A percentile compares a stretch with the other conserved stretches of the same genome.
These are phyloP conservation scores for Hemileccinum rubropunctum DNA, from an alignment of 768 basidiomycete genomes.

Conservation along the genomic window DNA sequence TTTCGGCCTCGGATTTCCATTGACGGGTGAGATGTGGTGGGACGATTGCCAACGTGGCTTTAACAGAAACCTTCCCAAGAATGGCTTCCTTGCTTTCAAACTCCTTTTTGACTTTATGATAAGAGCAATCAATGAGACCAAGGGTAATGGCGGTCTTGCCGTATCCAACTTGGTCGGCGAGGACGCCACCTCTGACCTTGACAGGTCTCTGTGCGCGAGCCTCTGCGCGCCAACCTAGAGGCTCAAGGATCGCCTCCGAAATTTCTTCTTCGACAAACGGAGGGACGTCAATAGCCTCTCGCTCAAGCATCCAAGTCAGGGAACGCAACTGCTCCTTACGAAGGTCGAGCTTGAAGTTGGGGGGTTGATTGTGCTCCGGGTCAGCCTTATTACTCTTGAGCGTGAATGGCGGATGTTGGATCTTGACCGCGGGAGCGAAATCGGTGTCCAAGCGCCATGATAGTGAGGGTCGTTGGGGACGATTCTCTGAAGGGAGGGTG, in stretches of 20 bases:
- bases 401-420: constrained; percentile 59
- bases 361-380: constrained; percentile 69
- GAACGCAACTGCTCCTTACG: constrained; percentile 88
- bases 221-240: constrained; percentile 93
- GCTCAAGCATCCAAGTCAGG: constrained; percentile 86
- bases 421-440: constrained; percentile 62
- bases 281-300: constrained; percentile 59
- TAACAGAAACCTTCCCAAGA: constrained; percentile 67
- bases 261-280: constrained; percentile 95
- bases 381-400: constrained; percentile 78
- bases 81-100: constrained; percentile 47
- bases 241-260: constrained; percentile 81
- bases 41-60: constrained; percentile 81
- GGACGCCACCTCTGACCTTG: constrained; percentile 80
- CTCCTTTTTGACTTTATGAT: constrained; percentile 54
- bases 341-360: constrained; percentile 68
- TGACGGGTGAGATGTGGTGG: constrained; percentile 89
- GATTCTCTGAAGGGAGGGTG: constrained; percentile 62
- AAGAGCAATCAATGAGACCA: constrained; percentile 77
- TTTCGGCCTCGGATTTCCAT: constrained; percentile 83
- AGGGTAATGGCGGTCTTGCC: constrained; percentile 96
- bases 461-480: constrained; percentile 44
- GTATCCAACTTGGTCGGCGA: constrained; percentile 96
- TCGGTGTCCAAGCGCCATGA: constrained; percentile 85
- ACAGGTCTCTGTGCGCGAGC: constrained; percentile 80